These are phyloP conservation scores for Epichloe typhina DNA, from an alignment of 2,329 filamentous ascomycete species.

Conservation along the genomic window DNA sequence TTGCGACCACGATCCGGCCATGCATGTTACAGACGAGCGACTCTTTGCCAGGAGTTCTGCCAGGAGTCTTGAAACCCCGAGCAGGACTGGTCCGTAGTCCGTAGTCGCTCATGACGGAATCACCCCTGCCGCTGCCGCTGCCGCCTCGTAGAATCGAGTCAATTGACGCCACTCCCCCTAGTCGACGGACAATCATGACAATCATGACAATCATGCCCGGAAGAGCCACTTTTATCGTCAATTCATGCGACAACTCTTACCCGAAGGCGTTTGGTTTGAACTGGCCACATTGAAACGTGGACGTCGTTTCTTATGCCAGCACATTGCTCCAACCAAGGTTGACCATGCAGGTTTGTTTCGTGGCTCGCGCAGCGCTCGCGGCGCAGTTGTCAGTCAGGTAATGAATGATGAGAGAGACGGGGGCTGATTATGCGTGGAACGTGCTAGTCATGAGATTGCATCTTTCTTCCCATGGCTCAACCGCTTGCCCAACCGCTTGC, in stretches of 20 bases:
- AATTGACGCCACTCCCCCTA: background rate
- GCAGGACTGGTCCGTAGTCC: too few species aligned
- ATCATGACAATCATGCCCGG: background rate
- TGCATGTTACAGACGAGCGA: background rate
- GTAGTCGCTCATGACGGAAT: too few species aligned
- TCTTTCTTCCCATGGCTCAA: too few species aligned
- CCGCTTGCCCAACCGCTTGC: too few species aligned
- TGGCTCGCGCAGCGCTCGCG: background rate
- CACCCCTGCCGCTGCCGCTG: background rate
- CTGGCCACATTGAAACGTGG: conserved; percentile 17
- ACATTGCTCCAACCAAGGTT: background rate
- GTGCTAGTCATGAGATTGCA: conserved; percentile 25
- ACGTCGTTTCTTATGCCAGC: conserved; percentile 8
- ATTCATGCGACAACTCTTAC: conserved; percentile 5
- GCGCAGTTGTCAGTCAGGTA: background rate
- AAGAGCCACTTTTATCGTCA: background rate
- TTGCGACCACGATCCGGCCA: background rate
- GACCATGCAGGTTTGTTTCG: background rate
- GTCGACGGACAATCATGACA: background rate
- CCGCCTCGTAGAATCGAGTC: too few species aligned
- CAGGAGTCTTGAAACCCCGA: too few species aligned
- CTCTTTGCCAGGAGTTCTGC: background rate
- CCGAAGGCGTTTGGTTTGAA: conserved; percentile 18
- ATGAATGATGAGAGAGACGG: too few species aligned
- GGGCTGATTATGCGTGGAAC: conserved; percentile 28